phyloP scores from a whole-genome alignment of 768 basidiomycete genomes.

The Fistulinella prunicolor region DNA sequence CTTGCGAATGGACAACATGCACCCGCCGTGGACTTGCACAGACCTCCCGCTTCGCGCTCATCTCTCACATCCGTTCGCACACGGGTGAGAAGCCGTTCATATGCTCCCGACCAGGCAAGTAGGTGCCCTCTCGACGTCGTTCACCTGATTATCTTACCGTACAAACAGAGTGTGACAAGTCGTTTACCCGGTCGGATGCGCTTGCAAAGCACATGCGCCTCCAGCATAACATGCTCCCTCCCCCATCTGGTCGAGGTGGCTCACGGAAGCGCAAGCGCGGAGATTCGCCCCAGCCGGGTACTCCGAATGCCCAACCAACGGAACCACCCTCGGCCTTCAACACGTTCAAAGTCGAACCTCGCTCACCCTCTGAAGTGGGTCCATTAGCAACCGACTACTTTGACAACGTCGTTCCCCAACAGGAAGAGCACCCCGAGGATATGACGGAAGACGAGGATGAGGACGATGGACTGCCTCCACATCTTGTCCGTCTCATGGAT shows the following conservation, averaged over 20 bases:
- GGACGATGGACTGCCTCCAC: slow-evolving; percentile 51
- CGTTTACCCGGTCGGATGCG: slow-evolving; percentile 93
- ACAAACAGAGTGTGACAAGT: slow-evolving; percentile 82
- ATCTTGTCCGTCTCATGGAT: slow-evolving; percentile 50
- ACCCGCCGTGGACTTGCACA: slow-evolving; percentile 76
- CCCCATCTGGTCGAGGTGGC: slow-evolving; percentile 69
- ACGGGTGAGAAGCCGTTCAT: slow-evolving; percentile 94
- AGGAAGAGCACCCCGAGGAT: slow-evolving; percentile 19
- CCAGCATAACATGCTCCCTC: slow-evolving; percentile 77
- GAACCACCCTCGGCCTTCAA: slow-evolving; percentile 42
- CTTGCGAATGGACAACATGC: slow-evolving; percentile 89
- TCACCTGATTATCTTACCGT: neutral
- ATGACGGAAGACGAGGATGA: slow-evolving; percentile 30
- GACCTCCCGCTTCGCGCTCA: slow-evolving; percentile 84
- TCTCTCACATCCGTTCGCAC: slow-evolving; percentile 88
- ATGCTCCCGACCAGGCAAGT: slow-evolving; percentile 74
- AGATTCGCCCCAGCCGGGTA: slow-evolving; percentile 26
- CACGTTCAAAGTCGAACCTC: slow-evolving; percentile 64
- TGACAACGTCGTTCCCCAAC: slow-evolving; percentile 16
- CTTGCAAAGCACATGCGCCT: slow-evolving; percentile 90
- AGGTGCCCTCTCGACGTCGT: neutral
- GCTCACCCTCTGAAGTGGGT: slow-evolving; percentile 39
- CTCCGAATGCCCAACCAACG: slow-evolving; percentile 14
- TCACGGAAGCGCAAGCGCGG: slow-evolving; percentile 67
- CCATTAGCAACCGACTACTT: slow-evolving; percentile 34